Base-by-base conservation (phyloP, 2,329 filamentous ascomycete genomes). In the Trichoderma endophyticum region DNA sequence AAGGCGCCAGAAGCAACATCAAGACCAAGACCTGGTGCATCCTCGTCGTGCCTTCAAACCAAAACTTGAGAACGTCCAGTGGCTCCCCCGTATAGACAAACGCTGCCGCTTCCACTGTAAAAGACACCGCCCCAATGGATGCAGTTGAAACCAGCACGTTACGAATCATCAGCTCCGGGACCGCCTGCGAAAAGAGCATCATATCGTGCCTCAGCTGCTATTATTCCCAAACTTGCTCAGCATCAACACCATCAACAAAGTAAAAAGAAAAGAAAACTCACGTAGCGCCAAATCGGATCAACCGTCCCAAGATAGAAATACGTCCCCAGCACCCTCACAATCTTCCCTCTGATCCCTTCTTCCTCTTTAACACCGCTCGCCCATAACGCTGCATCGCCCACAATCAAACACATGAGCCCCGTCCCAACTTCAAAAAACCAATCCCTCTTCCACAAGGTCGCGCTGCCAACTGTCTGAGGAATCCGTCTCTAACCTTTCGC, bases 261-360 rank as follows among this genome's bases (percentile, higher is more conserved):
- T 0, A 39, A 18, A 1, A 21, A 63, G 7, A 11, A 24, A 11
- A 8, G 18, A 4, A 30, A 4, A 65, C 77, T 71, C 59, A 78
- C 77, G 65, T 73, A 32, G 21, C 36, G 69, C 34, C 76, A 74
- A 1, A 77, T 24, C 6, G 77, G 74, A 65, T 78, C 77, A 30
- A 77, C 11, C 9, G 72, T 75, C 24, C 77, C 77, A 15, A 78
- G 61, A 4, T 74, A 39, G 18, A 73, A 65, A 64, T 76, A 78
- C 59, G 70, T 73, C 11, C 71, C 59, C n/a, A 78, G 26, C 32
- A 74, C 61, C 26, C 74, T 76, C 43, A 72, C 72, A 24, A 59
- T 9, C 28, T 24, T 54, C 32, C 14, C 32, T 24, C 12, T 65
- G 6, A 30, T 34, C 24, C 12, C 39, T 3, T 54, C 56, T 1